Conservation (phyloP, 768 basidiomycete species). For the Boletus bicolor region DNA sequence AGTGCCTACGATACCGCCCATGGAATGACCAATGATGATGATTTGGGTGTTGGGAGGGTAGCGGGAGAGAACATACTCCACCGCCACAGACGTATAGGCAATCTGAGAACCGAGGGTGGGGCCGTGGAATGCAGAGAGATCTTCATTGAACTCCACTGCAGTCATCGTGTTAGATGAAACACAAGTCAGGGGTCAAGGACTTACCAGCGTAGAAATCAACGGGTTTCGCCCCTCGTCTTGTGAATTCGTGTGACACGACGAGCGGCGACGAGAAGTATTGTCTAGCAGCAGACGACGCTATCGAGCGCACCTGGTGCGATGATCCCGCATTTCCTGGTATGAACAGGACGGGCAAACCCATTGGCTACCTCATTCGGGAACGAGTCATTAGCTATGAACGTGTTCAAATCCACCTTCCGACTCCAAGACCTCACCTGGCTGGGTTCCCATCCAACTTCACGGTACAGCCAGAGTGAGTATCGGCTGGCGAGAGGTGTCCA, state of each 20-base stretch:
- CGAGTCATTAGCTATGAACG: neutral
- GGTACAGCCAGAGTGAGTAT: constrained; percentile 88
- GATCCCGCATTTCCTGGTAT: constrained; percentile 98
- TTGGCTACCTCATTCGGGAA: constrained; percentile 17
- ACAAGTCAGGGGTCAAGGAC: constrained; percentile 16
- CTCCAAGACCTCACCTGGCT: constrained; percentile 42
- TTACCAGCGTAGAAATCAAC: constrained; percentile 86
- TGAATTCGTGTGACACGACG: constrained; percentile 51
- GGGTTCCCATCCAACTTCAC: constrained; percentile 83
- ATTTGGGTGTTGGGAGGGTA: constrained; percentile 66
- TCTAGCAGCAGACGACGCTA: constrained; percentile 85
- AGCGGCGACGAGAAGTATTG: constrained; percentile 72
- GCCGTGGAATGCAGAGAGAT: constrained; percentile 93
- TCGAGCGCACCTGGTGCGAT: constrained; percentile 88
- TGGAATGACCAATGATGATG: constrained; percentile 88
- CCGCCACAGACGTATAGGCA: constrained; percentile 64
- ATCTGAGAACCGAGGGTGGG: constrained; percentile 83
- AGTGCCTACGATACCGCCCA: constrained; percentile 92
- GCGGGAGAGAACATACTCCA: constrained; percentile 73
- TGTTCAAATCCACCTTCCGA: constrained; percentile 1
- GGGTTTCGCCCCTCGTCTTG: constrained; percentile 42
- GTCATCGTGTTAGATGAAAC: neutral
- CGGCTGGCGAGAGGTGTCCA: constrained; percentile 71
- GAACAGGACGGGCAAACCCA: constrained; percentile 87
- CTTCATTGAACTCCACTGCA: constrained; percentile 91